Percentiles rank a stretch among this genome's conserved stretches.
phyloP scores from a whole-genome alignment of 1,139 yeast genomes.

The Pichiaceae sp. region DNA sequence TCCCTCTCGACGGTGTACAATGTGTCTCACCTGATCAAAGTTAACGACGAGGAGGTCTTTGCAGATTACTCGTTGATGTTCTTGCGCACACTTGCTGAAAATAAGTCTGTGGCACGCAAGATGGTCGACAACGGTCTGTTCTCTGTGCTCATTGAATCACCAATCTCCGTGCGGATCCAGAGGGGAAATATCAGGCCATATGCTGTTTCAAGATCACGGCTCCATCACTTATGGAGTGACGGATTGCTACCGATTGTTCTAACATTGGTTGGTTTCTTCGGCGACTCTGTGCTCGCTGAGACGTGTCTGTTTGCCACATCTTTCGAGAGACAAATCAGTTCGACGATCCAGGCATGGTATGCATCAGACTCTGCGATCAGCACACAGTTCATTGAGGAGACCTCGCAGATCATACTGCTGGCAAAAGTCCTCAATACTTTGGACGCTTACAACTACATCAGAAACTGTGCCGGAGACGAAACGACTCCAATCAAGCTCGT shows the following conservation, averaged over 20 bases:
- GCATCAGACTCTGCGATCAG: conserved; percentile 53
- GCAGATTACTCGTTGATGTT: conserved; percentile 69
- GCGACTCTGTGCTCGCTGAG: conserved; percentile 57
- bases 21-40: conserved; percentile 53
- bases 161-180: conserved; percentile 60
- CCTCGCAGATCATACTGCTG: conserved; percentile 65
- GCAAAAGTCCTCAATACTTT: conserved; percentile 48
- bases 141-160: conserved; percentile 64
- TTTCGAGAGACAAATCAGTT: conserved; percentile 58
- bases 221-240: conserved; percentile 74
- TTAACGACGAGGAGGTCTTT: conserved; percentile 52
- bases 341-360: conserved; percentile 60
- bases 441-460: conserved; percentile 37
- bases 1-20: conserved; percentile 61
- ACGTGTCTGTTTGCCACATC: conserved; percentile 53
- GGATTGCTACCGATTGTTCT: conserved; percentile 69
- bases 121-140: conserved; percentile 60
- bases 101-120: conserved; percentile 58
- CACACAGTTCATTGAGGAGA: conserved; percentile 63
- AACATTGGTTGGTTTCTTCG: conserved; percentile 52
- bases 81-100: conserved; percentile 54
- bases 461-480: conserved; percentile 8
- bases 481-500: conserved; percentile 28
- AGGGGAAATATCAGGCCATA: conserved; percentile 50
- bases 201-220: conserved; percentile 20